phyloP scores from a whole-genome alignment of 2,329 filamentous ascomycete genomes.

The Fusarium chaquense region DNA sequence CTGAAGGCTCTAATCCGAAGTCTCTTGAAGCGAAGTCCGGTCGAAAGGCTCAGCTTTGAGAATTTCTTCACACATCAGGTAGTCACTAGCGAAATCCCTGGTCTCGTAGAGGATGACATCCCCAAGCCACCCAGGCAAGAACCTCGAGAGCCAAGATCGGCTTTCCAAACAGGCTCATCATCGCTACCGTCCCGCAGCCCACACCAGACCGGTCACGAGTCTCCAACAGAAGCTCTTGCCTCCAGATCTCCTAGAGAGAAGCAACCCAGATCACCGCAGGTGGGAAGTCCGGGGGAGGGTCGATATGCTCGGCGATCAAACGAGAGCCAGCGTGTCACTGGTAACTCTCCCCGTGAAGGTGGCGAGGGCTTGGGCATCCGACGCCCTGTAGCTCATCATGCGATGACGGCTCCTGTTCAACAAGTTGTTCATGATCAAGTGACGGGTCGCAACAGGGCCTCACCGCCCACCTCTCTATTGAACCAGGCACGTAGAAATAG shows the following conservation, averaged over 20 bases:
- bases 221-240: slow-evolving; percentile 50
- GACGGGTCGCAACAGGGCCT: slow-evolving; percentile 42
- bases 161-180: slow-evolving; percentile 49
- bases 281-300: slow-evolving; percentile 57
- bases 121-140: slow-evolving; percentile 58
- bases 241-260: slow-evolving; percentile 59
- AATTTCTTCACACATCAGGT: slow-evolving; percentile 84
- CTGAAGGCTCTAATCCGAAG: slow-evolving; percentile 85
- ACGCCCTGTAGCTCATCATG: slow-evolving; percentile 60
- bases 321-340: slow-evolving; percentile 49
- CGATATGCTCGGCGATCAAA: slow-evolving; percentile 48
- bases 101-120: slow-evolving; percentile 81
- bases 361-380: slow-evolving; percentile 66
- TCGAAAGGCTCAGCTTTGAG: slow-evolving; percentile 86
- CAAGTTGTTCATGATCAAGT: slow-evolving; percentile 48
- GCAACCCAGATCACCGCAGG: slow-evolving; percentile 57
- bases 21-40: slow-evolving; percentile 85
- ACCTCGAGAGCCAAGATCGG: slow-evolving; percentile 53
- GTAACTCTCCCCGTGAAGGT: slow-evolving; percentile 60
- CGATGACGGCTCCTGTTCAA: slow-evolving; percentile 62
- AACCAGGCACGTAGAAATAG: slow-evolving; percentile 51
- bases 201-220: slow-evolving; percentile 57
- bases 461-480: slow-evolving; percentile 50
- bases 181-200: slow-evolving; percentile 46
- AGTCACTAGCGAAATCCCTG: slow-evolving; percentile 81